These are phyloP conservation scores for Pseudonitzschia pungens DNA, from an alignment of 108 stramenopile genomes.

Conservation along the genomic window DNA sequence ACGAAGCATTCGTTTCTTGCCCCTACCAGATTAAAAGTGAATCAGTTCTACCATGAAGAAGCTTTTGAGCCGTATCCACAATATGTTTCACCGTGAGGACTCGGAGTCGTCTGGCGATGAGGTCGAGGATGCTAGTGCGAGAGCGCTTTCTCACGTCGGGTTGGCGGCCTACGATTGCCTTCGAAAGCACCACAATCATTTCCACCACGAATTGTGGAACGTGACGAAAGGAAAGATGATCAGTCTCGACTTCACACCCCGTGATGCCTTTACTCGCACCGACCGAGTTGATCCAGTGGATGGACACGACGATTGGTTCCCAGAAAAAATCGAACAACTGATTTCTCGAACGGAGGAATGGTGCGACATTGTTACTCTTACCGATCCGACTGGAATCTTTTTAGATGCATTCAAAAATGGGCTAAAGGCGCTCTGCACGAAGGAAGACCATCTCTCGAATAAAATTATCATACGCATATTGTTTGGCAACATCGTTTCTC, in stretches of 20 bases:
- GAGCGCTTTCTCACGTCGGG: conserved; percentile 45
- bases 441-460: neutral
- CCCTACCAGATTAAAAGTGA: too few species aligned
- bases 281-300: conserved; percentile 36
- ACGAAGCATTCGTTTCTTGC: too few species aligned
- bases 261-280: conserved; percentile 25
- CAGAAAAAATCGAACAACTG: conserved; percentile 40
- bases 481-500: conserved; percentile 61
- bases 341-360: conserved; percentile 44
- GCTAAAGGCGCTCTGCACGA: conserved; percentile 35
- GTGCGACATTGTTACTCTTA: conserved; percentile 54
- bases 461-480: conserved; percentile 56
- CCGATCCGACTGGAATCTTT: conserved; percentile 60
- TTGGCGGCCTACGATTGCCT: conserved; percentile 51
- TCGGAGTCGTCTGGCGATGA: conserved; percentile 58
- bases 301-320: conserved; percentile 58
- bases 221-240: conserved; percentile 58
- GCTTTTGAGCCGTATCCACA: conserved; percentile 17
- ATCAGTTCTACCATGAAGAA: conserved; percentile 30
- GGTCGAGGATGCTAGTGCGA: conserved; percentile 49
- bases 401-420: conserved; percentile 42
- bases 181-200: conserved; percentile 46
- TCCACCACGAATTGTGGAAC: conserved; percentile 64
- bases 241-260: conserved; percentile 49
- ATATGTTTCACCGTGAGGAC: conserved; percentile 35